Base-by-base conservation (phyloP, 1,284 basidiomycete genomes). In the Tilletia walkeri region DNA sequence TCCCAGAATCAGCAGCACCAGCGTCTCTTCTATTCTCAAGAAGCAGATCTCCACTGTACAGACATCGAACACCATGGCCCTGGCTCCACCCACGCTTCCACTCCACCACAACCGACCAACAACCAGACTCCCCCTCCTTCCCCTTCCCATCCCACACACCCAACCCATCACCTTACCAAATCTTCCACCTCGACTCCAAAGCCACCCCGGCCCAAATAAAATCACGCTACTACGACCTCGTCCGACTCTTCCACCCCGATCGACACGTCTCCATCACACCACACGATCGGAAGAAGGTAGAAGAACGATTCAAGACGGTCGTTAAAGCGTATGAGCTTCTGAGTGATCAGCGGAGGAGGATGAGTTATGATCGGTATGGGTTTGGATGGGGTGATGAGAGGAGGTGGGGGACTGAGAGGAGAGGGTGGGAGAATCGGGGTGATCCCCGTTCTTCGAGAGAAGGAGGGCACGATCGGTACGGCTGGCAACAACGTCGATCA, bases 191-290 rank as follows among this genome's bases (percentile, higher is more conserved):
- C 20, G 34, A 71, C 36, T 69, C 73, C 18, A 20, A 66, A 7
- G 77, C 78, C 2, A 65, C 72, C 0, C 63, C 70, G 0, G 7
- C 70, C 0, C 67, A 81, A 34, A 67, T 83, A 66, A 83, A 83
- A 56, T 20, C 70, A n/a, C 72, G 81, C 0, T 83, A 83, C 72
- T 83, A 83, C 72, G 75, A 83, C 24, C 69, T 83, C 2, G 80
- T 83, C 14, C 72, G 75, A 6, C 34, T 68, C 0, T 73, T 73
- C 5, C 81, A 83, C 69, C 81, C 81, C 0, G 81, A 83, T 65
- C 76, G 76, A 3, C 41, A 14, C 20, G 7, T 49, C 41, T 10
- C 49, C 50, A 10, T 50, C 16, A 48, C 38, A 38, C 24, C 41
- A 2, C 20, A 24, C 12, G 36, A 20, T 0, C 75, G 68, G 10